Percentiles rank a stretch among this genome's conserved stretches.
phyloP scores from a whole-genome alignment of 2,329 filamentous ascomycete genomes.

The Paradendryphiella salina region DNA sequence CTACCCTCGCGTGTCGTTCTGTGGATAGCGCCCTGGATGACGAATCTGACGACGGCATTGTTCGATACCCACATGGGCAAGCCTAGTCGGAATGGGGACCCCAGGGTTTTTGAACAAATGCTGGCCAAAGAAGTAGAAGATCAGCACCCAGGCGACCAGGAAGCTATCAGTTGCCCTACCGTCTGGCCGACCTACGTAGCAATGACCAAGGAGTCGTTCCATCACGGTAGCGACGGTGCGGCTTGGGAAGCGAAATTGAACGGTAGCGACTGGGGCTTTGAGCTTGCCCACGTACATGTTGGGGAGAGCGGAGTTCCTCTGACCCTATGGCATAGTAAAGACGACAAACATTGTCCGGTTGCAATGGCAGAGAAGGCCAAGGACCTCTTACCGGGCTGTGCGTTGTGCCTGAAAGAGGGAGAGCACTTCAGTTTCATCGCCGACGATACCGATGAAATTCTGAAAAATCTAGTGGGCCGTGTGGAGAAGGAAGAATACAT shows the following conservation, averaged over 20 bases:
- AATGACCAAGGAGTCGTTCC: conserved; percentile 33
- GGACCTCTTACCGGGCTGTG: conserved; percentile 26
- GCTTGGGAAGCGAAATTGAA: conserved; percentile 38
- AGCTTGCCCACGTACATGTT: conserved; percentile 32
- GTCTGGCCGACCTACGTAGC: conserved; percentile 31
- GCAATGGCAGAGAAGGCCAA: conserved; percentile 31
- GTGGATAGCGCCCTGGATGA: conserved; percentile 34
- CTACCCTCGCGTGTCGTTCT: conserved; percentile 25
- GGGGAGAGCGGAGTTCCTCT: conserved; percentile 24
- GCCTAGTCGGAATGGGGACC: conserved; percentile 30
- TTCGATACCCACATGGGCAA: conserved; percentile 34
- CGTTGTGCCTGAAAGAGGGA: conserved; percentile 26
- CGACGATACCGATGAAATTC: conserved; percentile 27
- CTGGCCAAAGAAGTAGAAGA: conserved; percentile 27
- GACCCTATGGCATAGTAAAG: conserved; percentile 41
- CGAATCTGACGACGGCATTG: conserved; percentile 22
- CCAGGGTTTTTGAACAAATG: conserved; percentile 32
- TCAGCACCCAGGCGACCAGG: conserved; percentile 26
- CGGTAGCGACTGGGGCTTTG: conserved; percentile 40
- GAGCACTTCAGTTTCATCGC: conserved; percentile 35
- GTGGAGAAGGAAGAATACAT: conserved; percentile 25
- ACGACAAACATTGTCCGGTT: conserved; percentile 36
- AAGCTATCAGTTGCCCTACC: conserved; percentile 26
- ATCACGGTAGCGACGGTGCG: conserved; percentile 31
- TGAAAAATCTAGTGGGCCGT: conserved; percentile 26